Conservation (phyloP, 768 basidiomycete species). For the Mycena olivaceomarginata region DNA sequence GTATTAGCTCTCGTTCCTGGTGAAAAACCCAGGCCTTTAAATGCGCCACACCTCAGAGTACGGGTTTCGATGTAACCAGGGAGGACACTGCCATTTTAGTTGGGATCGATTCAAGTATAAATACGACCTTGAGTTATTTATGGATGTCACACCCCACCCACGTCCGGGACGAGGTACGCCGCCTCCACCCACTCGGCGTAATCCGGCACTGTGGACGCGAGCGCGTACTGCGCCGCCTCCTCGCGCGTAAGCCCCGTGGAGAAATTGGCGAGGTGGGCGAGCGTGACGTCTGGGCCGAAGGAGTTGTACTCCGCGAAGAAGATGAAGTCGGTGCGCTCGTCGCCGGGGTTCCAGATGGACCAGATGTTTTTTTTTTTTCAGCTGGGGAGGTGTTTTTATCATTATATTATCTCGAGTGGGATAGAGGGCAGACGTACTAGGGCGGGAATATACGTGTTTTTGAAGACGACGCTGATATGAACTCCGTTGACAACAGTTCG, state of each 20-base stretch:
- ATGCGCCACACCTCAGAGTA: too few species aligned
- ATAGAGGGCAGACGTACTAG: slow-evolving; percentile 17
- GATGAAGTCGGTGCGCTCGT: slow-evolving; percentile 50
- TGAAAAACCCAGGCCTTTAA: too few species aligned
- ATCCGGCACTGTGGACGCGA: slow-evolving; percentile 40
- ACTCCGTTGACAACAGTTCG: neutral
- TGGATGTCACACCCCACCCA: neutral
- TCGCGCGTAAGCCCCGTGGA: slow-evolving; percentile 42
- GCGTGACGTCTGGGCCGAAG: slow-evolving; percentile 41
- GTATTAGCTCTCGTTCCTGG: too few species aligned
- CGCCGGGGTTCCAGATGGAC: slow-evolving; percentile 51
- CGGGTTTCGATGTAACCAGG: too few species aligned
- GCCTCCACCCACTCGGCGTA: slow-evolving; percentile 47
- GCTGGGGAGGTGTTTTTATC: slow-evolving; percentile 6
- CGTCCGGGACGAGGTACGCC: slow-evolving; percentile 34
- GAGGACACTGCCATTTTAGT: too few species aligned
- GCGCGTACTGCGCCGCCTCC: slow-evolving; percentile 42
- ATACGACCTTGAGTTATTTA: too few species aligned
- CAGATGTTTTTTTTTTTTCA: slow-evolving; percentile 49
- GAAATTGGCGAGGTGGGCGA: slow-evolving; percentile 42
- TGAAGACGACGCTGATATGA: slow-evolving; percentile 48
- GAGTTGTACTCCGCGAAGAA: slow-evolving; percentile 51
- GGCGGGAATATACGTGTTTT: slow-evolving; percentile 47
- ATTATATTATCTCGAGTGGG: too few species aligned
- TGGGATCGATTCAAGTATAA: too few species aligned